Evolutionary conservation across 2,329 filamentous ascomycete genomes (phyloP).

Genomic region (Blumeriella jaapii): DNA sequence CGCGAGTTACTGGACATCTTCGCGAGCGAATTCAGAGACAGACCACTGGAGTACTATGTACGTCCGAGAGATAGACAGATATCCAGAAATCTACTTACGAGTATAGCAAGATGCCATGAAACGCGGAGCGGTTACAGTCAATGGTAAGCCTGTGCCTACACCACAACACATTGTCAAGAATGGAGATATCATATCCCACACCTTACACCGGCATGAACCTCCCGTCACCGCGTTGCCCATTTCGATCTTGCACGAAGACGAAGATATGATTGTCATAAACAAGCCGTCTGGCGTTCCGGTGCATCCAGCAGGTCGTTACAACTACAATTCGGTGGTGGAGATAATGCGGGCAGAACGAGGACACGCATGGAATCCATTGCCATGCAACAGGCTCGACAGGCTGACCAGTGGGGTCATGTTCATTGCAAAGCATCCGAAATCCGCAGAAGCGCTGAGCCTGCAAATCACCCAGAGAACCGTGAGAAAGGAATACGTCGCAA

Average conservation of each 20-base stretch:
- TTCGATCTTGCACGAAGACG: slow-evolving; percentile 77
- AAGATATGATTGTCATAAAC: slow-evolving; percentile 91
- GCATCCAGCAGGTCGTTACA: slow-evolving; percentile 89
- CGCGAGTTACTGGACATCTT: slow-evolving; percentile 78
- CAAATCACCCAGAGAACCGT: slow-evolving; percentile 75
- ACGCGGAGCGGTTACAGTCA: slow-evolving; percentile 66
- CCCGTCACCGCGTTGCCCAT: slow-evolving; percentile 76
- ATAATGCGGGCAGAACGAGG: slow-evolving; percentile 74
- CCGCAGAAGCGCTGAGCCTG: slow-evolving; percentile 63
- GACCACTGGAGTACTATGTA: slow-evolving; percentile 78
- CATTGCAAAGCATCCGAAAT: slow-evolving; percentile 73
- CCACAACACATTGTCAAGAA: slow-evolving; percentile 68
- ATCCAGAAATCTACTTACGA: slow-evolving; percentile 18
- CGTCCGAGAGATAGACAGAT: slow-evolving; percentile 23
- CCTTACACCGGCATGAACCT: slow-evolving; percentile 88
- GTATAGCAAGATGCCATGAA: slow-evolving; percentile 62
- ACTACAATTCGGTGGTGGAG: slow-evolving; percentile 88
- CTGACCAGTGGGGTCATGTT: slow-evolving; percentile 98
- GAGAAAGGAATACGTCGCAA: slow-evolving; percentile 88
- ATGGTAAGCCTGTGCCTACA: slow-evolving; percentile 56
- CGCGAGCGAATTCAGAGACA: slow-evolving; percentile 80
- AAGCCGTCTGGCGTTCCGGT: slow-evolving; percentile 94
- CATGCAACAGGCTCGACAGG: slow-evolving; percentile 89
- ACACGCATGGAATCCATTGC: slow-evolving; percentile 42
- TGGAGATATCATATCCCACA: slow-evolving; percentile 85